phyloP scores from a whole-genome alignment of 495 filamentous ascomycete species.

The Diplogelasinospora grovesii region DNA sequence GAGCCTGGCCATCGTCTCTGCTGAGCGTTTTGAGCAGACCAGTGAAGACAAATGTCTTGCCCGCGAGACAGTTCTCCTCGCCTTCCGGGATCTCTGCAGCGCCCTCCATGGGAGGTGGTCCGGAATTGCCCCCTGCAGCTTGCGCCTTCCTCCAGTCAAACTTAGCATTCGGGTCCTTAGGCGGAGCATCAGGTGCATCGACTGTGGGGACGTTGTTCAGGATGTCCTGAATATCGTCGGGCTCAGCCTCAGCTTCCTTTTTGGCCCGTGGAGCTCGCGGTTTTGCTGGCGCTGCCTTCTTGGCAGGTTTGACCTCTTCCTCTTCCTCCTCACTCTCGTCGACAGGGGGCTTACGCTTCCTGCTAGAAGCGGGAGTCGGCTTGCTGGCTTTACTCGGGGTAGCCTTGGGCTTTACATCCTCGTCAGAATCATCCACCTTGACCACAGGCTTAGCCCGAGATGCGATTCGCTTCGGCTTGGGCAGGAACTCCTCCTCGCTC shows the following conservation, averaged over 20 bases:
- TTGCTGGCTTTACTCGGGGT: constrained; percentile 27
- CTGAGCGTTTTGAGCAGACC: constrained; percentile 72
- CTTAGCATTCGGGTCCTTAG: constrained; percentile 55
- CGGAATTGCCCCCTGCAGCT: constrained; percentile 50
- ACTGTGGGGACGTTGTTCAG: constrained; percentile 81
- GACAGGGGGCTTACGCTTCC: constrained; percentile 42
- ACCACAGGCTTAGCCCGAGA: constrained; percentile 33
- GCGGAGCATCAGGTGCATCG: constrained; percentile 72
- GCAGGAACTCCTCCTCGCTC: constrained; percentile 48
- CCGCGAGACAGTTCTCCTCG: constrained; percentile 83
- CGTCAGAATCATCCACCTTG: constrained; percentile 37
- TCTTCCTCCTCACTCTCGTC: constrained; percentile 40
- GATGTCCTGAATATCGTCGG: constrained; percentile 72
- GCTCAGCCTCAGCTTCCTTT: constrained; percentile 49
- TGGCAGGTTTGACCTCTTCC: constrained; percentile 38
- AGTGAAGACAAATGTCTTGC: constrained; percentile 96
- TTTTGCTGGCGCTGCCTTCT: constrained; percentile 59
- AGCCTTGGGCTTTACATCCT: constrained; percentile 26
- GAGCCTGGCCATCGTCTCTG: constrained; percentile 75
- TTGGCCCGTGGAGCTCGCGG: constrained; percentile 50
- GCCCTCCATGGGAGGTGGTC: constrained; percentile 54
- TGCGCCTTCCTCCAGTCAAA: constrained; percentile 56
- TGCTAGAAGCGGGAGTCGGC: constrained; percentile 31
- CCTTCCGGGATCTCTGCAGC: constrained; percentile 72
- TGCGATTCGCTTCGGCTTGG: constrained; percentile 42